A percentile compares a stretch with the other conserved stretches of the same genome.
Evolutionary conservation across 2,329 filamentous ascomycete species (phyloP).

Genomic region (Fusarium vanettenii): DNA sequence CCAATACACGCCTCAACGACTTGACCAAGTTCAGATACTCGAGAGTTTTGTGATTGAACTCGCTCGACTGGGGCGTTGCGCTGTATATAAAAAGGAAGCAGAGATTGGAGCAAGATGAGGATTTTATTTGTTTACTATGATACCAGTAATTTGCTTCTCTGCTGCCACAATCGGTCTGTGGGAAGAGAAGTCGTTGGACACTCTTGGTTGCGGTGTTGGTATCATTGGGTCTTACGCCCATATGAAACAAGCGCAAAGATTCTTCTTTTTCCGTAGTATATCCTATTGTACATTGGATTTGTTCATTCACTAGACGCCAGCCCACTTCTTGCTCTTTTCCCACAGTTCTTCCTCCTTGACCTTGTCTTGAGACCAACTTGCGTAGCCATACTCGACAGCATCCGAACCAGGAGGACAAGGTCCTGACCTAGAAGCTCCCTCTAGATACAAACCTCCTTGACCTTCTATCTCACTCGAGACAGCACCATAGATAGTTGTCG

Average conservation of each 20-base stretch:
- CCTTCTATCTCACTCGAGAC: background rate
- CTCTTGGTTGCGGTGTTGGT: background rate
- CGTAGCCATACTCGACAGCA: background rate
- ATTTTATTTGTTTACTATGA: background rate
- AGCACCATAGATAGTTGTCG: background rate
- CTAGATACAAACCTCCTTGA: background rate
- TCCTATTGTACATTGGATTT: background rate
- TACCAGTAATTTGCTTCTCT: background rate
- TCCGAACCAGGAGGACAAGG: background rate
- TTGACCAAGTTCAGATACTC: background rate
- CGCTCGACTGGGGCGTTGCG: background rate
- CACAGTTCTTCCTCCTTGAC: background rate
- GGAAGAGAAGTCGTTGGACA: background rate
- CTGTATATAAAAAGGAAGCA: background rate
- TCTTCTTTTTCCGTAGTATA: background rate
- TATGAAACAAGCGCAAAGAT: background rate
- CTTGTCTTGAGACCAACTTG: background rate
- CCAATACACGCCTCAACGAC: background rate
- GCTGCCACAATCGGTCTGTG: background rate
- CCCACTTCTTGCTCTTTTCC: background rate
- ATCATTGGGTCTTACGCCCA: too few relatives aligned
- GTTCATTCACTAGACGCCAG: background rate
- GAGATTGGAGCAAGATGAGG: background rate
- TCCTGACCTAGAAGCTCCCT: background rate
- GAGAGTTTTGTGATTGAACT: background rate